phyloP scores from a whole-genome alignment of 495 filamentous ascomycete species.

The Astrothelium macrocarpum region DNA sequence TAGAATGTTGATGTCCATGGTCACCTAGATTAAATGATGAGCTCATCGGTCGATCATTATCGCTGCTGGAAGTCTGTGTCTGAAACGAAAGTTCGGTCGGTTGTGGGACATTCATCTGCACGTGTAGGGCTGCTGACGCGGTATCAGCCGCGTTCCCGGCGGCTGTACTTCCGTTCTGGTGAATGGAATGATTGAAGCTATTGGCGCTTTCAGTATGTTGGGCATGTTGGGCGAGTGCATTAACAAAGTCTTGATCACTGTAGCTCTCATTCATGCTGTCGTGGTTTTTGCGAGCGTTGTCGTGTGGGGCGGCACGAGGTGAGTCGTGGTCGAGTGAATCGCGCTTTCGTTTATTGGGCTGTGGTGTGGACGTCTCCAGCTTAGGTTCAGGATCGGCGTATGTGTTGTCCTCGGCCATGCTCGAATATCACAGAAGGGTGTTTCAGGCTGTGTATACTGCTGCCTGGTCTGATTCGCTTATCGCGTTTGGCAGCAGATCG shows the following conservation, averaged over 20 bases:
- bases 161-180: constrained; percentile 24
- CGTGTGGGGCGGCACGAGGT: constrained; percentile 23
- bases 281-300: constrained; percentile 14
- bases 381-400: constrained; percentile 3
- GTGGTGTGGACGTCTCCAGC: neutral
- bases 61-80: constrained; percentile 26
- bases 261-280: constrained; percentile 18
- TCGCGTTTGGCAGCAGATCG: neutral
- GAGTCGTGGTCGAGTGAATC: constrained; percentile 24
- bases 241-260: constrained; percentile 19
- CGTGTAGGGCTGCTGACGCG: constrained; percentile 63
- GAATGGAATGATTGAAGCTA: constrained; percentile 9
- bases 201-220: constrained; percentile 15
- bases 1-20: constrained; percentile 17
- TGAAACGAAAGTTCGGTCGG: constrained; percentile 60
- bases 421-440: neutral
- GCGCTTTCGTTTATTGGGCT: constrained; percentile 33
- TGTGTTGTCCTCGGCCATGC: neutral
- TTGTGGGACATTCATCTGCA: constrained; percentile 59
- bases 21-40: constrained; percentile 29
- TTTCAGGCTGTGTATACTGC: neutral
- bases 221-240: constrained; percentile 14
- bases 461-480: neutral
- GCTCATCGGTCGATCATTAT: constrained; percentile 12
- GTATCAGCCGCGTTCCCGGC: constrained; percentile 39